These are phyloP conservation scores for Coniferiporia sulphurascens DNA, from an alignment of 1,284 basidiomycete genomes.

Conservation along the genomic window DNA sequence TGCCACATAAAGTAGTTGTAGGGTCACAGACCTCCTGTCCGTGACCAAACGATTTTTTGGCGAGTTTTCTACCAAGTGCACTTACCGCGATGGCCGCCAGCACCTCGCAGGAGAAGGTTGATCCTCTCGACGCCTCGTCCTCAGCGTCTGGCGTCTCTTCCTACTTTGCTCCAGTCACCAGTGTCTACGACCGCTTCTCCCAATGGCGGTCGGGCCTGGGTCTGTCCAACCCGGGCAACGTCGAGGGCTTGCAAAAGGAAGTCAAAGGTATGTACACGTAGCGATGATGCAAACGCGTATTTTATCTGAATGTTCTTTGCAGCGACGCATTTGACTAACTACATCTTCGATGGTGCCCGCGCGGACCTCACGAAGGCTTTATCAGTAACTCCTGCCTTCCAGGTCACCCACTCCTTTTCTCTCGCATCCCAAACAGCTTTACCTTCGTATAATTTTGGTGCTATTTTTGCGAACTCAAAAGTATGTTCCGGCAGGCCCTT, in stretches of 20 bases:
- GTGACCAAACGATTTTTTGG: not conserved
- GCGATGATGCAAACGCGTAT: constrained; percentile 7
- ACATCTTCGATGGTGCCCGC: constrained; percentile 94
- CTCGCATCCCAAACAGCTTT: constrained; percentile 74
- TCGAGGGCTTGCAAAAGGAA: constrained; percentile 89
- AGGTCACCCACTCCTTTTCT: constrained; percentile 95
- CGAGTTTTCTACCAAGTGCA: not conserved
- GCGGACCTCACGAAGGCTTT: constrained; percentile 95
- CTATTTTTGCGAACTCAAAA: constrained; percentile 84
- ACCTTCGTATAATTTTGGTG: constrained; percentile 91
- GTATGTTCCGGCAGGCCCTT: constrained; percentile 37
- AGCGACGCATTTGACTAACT: constrained; percentile 93
- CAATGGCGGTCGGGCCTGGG: constrained; percentile 78
- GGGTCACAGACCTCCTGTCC: not conserved
- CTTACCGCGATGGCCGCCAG: constrained; percentile 17
- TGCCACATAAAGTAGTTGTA: not conserved
- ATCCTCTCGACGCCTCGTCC: constrained; percentile 5
- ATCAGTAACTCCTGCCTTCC: constrained; percentile 93
- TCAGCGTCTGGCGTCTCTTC: constrained; percentile 22
- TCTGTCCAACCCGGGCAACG: constrained; percentile 83
- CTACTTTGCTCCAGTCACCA: constrained; percentile 50
- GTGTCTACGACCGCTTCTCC: constrained; percentile 67
- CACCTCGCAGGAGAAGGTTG: constrained; percentile 14
- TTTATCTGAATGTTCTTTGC: constrained; percentile 19
- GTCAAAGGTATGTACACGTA: constrained; percentile 63